Percentiles rank a stretch among this genome's conserved stretches.
Evolutionary conservation across 2,329 filamentous ascomycete genomes (phyloP).

Genomic region (Cryoendolithus antarcticus): DNA sequence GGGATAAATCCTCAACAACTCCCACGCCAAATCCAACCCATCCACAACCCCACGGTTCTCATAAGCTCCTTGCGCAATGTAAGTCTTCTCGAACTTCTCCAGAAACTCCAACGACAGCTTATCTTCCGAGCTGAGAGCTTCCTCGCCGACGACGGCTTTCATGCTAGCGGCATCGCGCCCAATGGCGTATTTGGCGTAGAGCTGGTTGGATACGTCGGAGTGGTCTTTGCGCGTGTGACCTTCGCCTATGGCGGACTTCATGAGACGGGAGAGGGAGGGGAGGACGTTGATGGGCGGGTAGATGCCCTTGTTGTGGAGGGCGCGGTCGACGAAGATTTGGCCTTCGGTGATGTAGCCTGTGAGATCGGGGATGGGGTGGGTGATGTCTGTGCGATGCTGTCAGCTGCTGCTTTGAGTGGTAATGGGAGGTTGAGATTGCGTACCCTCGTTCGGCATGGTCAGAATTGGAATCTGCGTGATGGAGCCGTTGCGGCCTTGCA

Average conservation of each 20-base stretch:
- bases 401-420: neutral
- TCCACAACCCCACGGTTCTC: slow-evolving; percentile 86
- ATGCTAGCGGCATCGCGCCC: slow-evolving; percentile 95
- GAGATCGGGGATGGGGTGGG: slow-evolving; percentile 95
- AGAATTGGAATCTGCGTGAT: slow-evolving; percentile 98
- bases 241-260: slow-evolving; percentile 99
- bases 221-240: slow-evolving; percentile 94
- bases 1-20: slow-evolving; percentile 88
- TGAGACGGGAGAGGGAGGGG: slow-evolving; percentile 93
- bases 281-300: slow-evolving; percentile 98
- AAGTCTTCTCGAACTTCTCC: slow-evolving; percentile 94
- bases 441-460: slow-evolving; percentile 97
- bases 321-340: slow-evolving; percentile 94
- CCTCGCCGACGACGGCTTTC: slow-evolving; percentile 98
- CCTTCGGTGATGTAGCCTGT: slow-evolving; percentile 99
- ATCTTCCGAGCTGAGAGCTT: slow-evolving; percentile 88
- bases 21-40: slow-evolving; percentile 92
- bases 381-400: slow-evolving; percentile 56
- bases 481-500: slow-evolving; percentile 89
- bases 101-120: slow-evolving; percentile 96
- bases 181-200: slow-evolving; percentile 99
- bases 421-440: slow-evolving; percentile 8
- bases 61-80: slow-evolving; percentile 85
- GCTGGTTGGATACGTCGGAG: slow-evolving; percentile 96
- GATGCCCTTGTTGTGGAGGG: slow-evolving; percentile 89